Evolutionary conservation across 2,329 filamentous ascomycete genomes (phyloP).

Genomic region (Aspergillus eucalypticola): DNA sequence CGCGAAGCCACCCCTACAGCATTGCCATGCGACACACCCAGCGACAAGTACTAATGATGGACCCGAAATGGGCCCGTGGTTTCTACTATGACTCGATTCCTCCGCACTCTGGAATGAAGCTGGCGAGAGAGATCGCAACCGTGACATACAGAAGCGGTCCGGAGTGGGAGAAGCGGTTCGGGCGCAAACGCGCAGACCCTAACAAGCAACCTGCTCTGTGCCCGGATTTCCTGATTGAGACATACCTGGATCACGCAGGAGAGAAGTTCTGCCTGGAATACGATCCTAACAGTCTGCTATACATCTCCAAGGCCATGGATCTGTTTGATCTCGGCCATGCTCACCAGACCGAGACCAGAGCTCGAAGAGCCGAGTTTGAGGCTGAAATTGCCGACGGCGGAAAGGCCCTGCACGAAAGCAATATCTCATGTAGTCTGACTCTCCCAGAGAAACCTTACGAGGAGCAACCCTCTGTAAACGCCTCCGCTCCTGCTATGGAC

Average conservation of each 20-base stretch:
- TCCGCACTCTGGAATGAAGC: constrained; percentile 95
- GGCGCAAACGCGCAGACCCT: constrained; percentile 79
- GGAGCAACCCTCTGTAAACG: constrained; percentile 68
- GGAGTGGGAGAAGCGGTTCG: constrained; percentile 96
- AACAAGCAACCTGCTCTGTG: constrained; percentile 89
- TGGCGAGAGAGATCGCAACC: constrained; percentile 94
- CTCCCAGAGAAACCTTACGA: constrained; percentile 82
- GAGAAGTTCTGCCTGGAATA: constrained; percentile 98
- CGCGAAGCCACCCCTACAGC: constrained; percentile 92
- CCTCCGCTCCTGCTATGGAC: constrained; percentile 36
- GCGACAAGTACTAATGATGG: constrained; percentile 98
- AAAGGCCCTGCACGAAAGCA: constrained; percentile 32
- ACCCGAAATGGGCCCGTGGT: constrained; percentile 92
- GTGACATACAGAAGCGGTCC: constrained; percentile 96
- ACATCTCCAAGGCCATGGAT: constrained; percentile 99
- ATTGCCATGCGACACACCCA: constrained; percentile 99
- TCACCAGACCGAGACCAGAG: constrained; percentile 64
- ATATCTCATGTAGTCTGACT: constrained; percentile 72
- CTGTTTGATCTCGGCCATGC: constrained; percentile 84
- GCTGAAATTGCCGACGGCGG: constrained; percentile 56
- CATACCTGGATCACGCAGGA: constrained; percentile 94
- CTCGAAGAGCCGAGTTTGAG: constrained; percentile 63
- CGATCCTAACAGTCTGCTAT: constrained; percentile 91
- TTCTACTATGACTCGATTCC: constrained; percentile 90
- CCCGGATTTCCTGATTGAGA: constrained; percentile 96